phyloP scores from a whole-genome alignment of 305 asterid genomes.

The Fraxinus floribunda region DNA sequence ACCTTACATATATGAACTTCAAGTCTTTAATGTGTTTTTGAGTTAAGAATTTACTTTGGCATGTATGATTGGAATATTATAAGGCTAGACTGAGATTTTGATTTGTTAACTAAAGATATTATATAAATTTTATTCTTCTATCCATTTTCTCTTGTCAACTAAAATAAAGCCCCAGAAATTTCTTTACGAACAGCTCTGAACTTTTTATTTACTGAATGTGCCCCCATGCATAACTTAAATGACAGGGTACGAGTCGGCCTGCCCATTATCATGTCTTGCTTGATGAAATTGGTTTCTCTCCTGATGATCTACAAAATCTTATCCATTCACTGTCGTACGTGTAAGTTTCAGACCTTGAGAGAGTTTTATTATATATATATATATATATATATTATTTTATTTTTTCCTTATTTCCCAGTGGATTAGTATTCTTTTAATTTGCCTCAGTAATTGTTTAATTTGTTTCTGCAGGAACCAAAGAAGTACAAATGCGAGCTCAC shows the following conservation, averaged over 20 bases:
- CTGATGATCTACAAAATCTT: constrained; percentile 71
- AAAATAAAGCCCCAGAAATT: not conserved
- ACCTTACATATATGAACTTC: not conserved
- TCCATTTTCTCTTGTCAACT: not conserved
- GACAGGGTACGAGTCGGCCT: constrained; percentile 87
- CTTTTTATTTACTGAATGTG: not conserved
- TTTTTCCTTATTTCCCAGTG: not conserved
- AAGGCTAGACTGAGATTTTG: not conserved
- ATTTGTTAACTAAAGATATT: not conserved
- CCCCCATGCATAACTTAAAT: constrained; percentile 18
- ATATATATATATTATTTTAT: too few relatives aligned
- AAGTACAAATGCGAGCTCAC: constrained; percentile 65
- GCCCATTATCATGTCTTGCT: constrained; percentile 81
- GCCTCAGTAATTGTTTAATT: not conserved
- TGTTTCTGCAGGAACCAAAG: constrained; percentile 64
- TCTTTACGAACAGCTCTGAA: not conserved
- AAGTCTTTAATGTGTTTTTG: not conserved
- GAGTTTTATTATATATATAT: not conserved
- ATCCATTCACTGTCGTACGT: constrained; percentile 74
- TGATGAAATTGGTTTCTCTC: constrained; percentile 90
- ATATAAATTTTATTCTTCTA: not conserved
- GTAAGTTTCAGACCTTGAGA: constrained; percentile 44
- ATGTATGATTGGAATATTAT: not conserved
- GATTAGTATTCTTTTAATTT: not conserved
- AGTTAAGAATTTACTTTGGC: not conserved